Conservation (phyloP, 2,329 filamentous ascomycete genomes). For the Paecilomyces variotii region DNA sequence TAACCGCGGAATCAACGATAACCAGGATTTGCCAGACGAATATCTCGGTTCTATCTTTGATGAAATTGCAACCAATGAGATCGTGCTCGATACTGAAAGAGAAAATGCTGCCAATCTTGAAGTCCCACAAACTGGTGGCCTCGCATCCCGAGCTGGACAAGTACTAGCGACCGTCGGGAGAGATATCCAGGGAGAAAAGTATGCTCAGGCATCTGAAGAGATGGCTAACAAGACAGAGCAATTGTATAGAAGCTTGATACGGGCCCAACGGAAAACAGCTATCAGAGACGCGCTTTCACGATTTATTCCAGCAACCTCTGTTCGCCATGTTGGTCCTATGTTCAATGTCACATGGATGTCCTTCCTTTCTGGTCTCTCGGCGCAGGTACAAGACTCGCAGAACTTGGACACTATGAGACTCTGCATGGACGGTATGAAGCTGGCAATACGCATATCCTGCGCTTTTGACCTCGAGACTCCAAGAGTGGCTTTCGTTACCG, state of each 20-base stretch:
- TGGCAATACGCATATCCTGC: constrained; percentile 88
- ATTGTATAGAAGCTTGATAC: constrained; percentile 86
- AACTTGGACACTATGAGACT: constrained; percentile 87
- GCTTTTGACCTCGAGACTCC: constrained; percentile 90
- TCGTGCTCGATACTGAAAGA: constrained; percentile 86
- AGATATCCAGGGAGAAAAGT: constrained; percentile 86
- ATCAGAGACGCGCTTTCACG: constrained; percentile 57
- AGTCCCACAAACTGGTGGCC: constrained; percentile 53
- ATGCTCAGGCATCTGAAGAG: constrained; percentile 89
- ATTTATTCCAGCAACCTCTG: constrained; percentile 89
- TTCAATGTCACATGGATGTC: constrained; percentile 99
- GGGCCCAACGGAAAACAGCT: constrained; percentile 76
- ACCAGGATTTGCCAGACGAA: constrained; percentile 83
- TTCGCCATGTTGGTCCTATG: constrained; percentile 94
- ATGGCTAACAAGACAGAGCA: constrained; percentile 76
- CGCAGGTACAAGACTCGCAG: constrained; percentile 85
- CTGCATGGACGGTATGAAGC: constrained; percentile 90
- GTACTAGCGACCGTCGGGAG: constrained; percentile 86
- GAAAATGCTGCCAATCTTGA: constrained; percentile 80
- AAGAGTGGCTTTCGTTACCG: constrained; percentile 87
- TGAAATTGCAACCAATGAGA: constrained; percentile 85
- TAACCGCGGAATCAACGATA: constrained; percentile 96
- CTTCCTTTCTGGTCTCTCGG: constrained; percentile 88
- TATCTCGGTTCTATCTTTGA: constrained; percentile 86
- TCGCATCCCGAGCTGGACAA: constrained; percentile 77